These are phyloP conservation scores for Starmerella stigmatis DNA, from an alignment of 805 yeast genomes.

Conservation along the genomic window DNA sequence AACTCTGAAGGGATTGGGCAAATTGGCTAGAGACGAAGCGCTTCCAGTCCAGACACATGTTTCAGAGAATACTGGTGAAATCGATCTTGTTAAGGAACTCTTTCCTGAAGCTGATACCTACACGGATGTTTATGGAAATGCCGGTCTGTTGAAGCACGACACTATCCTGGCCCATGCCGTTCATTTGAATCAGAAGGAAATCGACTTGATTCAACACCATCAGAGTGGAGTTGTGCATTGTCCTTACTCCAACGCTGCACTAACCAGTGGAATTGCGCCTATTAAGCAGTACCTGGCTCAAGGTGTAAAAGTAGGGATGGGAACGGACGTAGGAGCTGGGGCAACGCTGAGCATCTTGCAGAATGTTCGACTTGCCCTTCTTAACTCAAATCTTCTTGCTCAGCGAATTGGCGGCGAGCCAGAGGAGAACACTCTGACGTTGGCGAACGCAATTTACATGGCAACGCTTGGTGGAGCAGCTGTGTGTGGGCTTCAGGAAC, in stretches of 20 bases:
- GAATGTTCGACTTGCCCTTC: constrained; percentile 57
- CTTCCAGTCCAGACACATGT: constrained; percentile 83
- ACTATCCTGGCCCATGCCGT: constrained; percentile 87
- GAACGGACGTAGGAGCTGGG: constrained; percentile 75
- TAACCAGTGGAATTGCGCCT: constrained; percentile 85
- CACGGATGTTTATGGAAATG: constrained; percentile 64
- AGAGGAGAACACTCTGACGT: constrained; percentile 38
- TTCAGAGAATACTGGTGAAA: constrained; percentile 69
- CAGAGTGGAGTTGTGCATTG: constrained; percentile 79
- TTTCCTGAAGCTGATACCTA: constrained; percentile 65
- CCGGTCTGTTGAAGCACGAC: constrained; percentile 46
- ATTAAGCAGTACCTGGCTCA: constrained; percentile 56
- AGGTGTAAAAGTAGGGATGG: constrained; percentile 66
- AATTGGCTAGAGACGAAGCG: constrained; percentile 36
- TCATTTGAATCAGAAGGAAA: constrained; percentile 59
- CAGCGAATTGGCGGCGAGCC: constrained; percentile 41
- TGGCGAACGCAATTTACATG: constrained; percentile 63
- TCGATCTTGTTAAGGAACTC: constrained; percentile 56
- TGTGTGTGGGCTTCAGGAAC: constrained; percentile 47
- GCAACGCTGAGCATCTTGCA: constrained; percentile 53
- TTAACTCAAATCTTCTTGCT: constrained; percentile 61
- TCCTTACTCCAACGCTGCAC: constrained; percentile 80
- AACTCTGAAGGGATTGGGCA: constrained; percentile 54
- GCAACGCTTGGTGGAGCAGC: constrained; percentile 88
- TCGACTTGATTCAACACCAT: constrained; percentile 42